phyloP scores from a whole-genome alignment of 2,329 filamentous ascomycete species.

The Aspergillus sp. region DNA sequence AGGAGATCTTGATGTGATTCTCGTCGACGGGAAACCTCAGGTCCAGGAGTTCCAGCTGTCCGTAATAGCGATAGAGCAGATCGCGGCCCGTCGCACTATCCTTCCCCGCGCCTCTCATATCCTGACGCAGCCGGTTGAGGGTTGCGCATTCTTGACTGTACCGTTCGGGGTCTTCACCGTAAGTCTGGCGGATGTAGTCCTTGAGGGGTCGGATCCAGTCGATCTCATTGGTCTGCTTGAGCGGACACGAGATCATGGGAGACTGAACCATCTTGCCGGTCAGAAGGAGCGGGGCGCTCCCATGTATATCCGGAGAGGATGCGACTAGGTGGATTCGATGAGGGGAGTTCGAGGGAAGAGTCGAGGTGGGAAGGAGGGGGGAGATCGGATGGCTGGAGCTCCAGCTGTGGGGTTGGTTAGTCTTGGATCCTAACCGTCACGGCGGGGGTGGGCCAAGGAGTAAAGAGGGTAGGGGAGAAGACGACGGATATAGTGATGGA shows the following conservation, averaged over 20 bases:
- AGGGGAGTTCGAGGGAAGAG: neutral
- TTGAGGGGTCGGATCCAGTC: constrained; percentile 95
- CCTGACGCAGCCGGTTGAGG: constrained; percentile 90
- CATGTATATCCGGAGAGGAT: constrained; percentile 20
- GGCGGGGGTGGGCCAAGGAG: neutral
- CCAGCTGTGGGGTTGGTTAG: neutral
- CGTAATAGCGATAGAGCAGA: constrained; percentile 94
- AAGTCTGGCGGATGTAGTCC: constrained; percentile 85
- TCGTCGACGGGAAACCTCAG: constrained; percentile 95
- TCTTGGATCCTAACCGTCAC: neutral
- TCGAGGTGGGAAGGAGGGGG: constrained; percentile 1
- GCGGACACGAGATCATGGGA: constrained; percentile 91
- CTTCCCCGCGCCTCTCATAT: constrained; percentile 96
- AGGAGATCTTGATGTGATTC: constrained; percentile 98
- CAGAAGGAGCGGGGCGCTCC: constrained; percentile 36
- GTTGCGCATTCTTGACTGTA: constrained; percentile 95
- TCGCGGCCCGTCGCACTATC: constrained; percentile 93
- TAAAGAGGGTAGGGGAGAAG: neutral
- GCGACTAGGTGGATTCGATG: neutral
- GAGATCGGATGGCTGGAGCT: neutral
- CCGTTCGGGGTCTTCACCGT: constrained; percentile 93
- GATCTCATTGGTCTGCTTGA: constrained; percentile 94
- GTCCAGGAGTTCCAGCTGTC: constrained; percentile 91
- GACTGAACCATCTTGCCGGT: constrained; percentile 68
- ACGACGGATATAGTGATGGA: neutral